Percentiles rank a stretch among this genome's conserved stretches.
Evolutionary conservation across 139 green algal species (phyloP).

Genomic region (Coelastrella sp.): DNA sequence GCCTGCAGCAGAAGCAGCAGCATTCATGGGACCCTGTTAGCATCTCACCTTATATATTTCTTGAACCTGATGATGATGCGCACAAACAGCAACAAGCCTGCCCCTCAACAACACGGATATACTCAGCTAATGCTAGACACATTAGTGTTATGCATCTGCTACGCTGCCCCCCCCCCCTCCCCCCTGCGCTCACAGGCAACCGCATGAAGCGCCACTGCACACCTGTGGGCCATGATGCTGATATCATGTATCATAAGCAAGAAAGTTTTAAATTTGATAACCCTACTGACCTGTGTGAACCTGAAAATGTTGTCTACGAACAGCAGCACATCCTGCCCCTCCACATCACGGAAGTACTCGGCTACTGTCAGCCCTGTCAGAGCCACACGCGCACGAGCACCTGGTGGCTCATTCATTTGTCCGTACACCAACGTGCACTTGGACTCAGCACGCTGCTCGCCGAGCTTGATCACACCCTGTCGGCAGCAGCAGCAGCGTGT

Average conservation of each 20-base stretch:
- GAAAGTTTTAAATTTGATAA: background rate
- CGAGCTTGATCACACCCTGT: constrained; percentile 98
- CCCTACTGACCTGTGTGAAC: constrained; percentile 91
- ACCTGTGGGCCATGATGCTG: too few relatives aligned
- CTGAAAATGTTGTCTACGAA: constrained; percentile 99
- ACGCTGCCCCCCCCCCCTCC: too few relatives aligned
- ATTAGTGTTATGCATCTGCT: too few relatives aligned
- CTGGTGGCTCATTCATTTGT: constrained; percentile 99
- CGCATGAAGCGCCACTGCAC: too few relatives aligned
- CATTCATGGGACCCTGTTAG: background rate
- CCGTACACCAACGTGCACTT: constrained; percentile 99
- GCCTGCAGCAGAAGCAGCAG: constrained; percentile 70
- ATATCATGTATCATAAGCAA: too few relatives aligned
- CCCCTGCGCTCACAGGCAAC: too few relatives aligned
- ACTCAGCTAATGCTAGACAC: too few relatives aligned
- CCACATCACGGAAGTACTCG: constrained; percentile 99
- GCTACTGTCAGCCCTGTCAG: constrained; percentile 98
- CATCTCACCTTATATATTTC: too few relatives aligned
- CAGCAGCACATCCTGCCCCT: constrained; percentile 99
- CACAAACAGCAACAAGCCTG: too few relatives aligned
- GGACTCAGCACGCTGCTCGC: constrained; percentile 89
- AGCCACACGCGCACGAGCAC: constrained; percentile 97
- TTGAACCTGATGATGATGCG: too few relatives aligned
- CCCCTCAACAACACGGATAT: too few relatives aligned
- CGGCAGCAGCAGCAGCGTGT: background rate